Evolutionary conservation across 805 yeast species (phyloP).

Genomic region (Monosporozyma servazzii): DNA sequence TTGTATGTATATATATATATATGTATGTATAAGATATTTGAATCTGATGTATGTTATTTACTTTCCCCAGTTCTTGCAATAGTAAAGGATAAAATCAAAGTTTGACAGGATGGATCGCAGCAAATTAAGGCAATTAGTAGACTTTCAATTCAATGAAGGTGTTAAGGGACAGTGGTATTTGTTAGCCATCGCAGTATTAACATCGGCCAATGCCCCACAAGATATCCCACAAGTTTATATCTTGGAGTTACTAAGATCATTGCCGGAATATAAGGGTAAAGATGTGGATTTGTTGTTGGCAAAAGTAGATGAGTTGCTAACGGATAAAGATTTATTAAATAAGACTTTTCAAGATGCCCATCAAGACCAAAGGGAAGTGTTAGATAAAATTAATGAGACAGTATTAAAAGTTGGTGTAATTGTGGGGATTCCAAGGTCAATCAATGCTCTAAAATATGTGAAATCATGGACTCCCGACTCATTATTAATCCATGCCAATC

Average conservation of each 20-base stretch:
- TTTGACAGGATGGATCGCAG: not conserved
- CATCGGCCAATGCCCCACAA: slow-evolving; percentile 70
- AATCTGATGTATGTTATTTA: not conserved
- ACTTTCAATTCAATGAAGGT: slow-evolving; percentile 3
- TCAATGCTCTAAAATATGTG: slow-evolving; percentile 61
- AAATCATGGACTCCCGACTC: slow-evolving; percentile 52
- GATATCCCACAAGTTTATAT: slow-evolving; percentile 67
- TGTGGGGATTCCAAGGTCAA: slow-evolving; percentile 73
- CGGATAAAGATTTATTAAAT: not conserved
- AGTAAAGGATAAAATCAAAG: not conserved
- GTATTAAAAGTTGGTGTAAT: slow-evolving; percentile 67
- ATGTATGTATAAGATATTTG: not conserved
- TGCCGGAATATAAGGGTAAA: not conserved
- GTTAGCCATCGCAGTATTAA: slow-evolving; percentile 67
- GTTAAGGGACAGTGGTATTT: slow-evolving; percentile 58
- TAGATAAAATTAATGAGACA: slow-evolving; percentile 61
- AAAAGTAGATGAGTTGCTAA: not conserved
- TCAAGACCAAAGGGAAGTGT: slow-evolving; percentile 13
- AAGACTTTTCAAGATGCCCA: not conserved
- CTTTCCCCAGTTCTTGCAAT: not conserved
- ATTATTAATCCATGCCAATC: slow-evolving; percentile 15
- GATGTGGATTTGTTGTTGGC: not conserved
- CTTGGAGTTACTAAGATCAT: slow-evolving; percentile 15
- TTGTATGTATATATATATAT: too few species aligned
- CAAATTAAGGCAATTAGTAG: slow-evolving; percentile 1